These are phyloP conservation scores for Pyrenophora teres DNA, from an alignment of 2,329 filamentous ascomycete genomes.

Conservation along the genomic window DNA sequence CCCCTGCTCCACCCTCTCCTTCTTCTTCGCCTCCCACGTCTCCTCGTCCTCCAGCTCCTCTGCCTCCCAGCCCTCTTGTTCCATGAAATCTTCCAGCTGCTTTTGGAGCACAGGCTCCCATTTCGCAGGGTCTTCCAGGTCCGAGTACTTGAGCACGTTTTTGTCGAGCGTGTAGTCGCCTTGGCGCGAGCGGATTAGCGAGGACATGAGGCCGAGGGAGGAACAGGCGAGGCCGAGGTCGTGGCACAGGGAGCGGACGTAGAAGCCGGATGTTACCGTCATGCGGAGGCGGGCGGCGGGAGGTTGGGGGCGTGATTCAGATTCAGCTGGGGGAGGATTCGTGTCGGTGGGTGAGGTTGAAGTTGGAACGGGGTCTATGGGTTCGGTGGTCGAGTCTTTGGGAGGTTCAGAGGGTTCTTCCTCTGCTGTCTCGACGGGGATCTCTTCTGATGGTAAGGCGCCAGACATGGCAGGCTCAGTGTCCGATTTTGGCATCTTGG, in stretches of 20 bases:
- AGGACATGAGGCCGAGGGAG: slow-evolving; percentile 84
- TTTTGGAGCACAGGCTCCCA: slow-evolving; percentile 77
- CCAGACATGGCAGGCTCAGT: slow-evolving; percentile 42
- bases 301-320: slow-evolving; percentile 32
- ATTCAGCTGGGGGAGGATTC: background rate
- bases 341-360: background rate
- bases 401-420: background rate
- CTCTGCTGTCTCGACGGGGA: background rate
- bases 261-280: slow-evolving; percentile 95
- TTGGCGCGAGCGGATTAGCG: slow-evolving; percentile 79
- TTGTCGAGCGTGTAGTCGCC: slow-evolving; percentile 73
- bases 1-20: slow-evolving; percentile 40
- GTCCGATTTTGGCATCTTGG: slow-evolving; percentile 34
- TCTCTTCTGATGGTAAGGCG: slow-evolving; percentile 30
- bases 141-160: slow-evolving; percentile 78
- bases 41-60: slow-evolving; percentile 39
- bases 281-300: slow-evolving; percentile 83
- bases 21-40: slow-evolving; percentile 49
- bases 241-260: slow-evolving; percentile 91
- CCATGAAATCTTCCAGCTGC: slow-evolving; percentile 60
- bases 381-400: no score
- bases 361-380: no score
- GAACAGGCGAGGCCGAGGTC: slow-evolving; percentile 83
- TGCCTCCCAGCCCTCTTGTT: slow-evolving; percentile 45
- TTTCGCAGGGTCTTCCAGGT: slow-evolving; percentile 73